Evolutionary conservation across 2,329 filamentous ascomycete species (phyloP), one percentile per base, ranked within the genome.

Genomic region (Thermoascus crustaceus): DNA sequence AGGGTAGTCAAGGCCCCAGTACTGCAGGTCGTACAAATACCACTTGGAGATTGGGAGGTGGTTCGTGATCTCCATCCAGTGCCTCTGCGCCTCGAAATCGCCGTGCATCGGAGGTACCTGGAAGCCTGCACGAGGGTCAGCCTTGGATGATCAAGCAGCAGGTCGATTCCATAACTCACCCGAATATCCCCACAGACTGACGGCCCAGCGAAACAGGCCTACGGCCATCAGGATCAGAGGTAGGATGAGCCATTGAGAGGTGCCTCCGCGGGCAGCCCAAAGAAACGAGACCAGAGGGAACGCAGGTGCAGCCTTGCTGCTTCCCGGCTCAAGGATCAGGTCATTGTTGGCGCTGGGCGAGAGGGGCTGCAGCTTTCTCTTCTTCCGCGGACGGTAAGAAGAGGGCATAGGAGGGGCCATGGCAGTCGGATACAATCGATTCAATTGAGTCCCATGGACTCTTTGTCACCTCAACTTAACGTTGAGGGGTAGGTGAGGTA

Each of bases 1-100:
- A 38, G 91, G 91, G 60, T 98, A 98, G 64, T 98, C 91, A 47
- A 98, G 73, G 1, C 93, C 93, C 91, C 91, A 98, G 81, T 89
- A 98, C 53, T 89, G 73, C 29, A 96, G 69, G 57, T 98, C 88
- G 60, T 98, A 86, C 55, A 94, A 94, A 62, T 98, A 98, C 91
- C 93, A 98, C 60, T 91, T 83, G 7, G 86, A 91, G 23, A 93
- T 72, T 9, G 91, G 91, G 2, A 98, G 70, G 40, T 94, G 78
- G 6, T 78, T 84, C 2, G 91, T 95, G 46, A 98, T 71, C 56
- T 98, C 91, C 88, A 98, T 94, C 91, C 91, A 98, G 62, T 98
- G 91, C 50, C 91, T 72, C 61, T 98, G 91, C 3, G 93, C 91
- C 67, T 98, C 91, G 64, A 94, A 98, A 62, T 98, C 91, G 46